A percentile compares a stretch with the other conserved stretches of the same genome.
Conservation (phyloP, 2,329 filamentous ascomycete genomes). For the Acarospora socialis region DNA sequence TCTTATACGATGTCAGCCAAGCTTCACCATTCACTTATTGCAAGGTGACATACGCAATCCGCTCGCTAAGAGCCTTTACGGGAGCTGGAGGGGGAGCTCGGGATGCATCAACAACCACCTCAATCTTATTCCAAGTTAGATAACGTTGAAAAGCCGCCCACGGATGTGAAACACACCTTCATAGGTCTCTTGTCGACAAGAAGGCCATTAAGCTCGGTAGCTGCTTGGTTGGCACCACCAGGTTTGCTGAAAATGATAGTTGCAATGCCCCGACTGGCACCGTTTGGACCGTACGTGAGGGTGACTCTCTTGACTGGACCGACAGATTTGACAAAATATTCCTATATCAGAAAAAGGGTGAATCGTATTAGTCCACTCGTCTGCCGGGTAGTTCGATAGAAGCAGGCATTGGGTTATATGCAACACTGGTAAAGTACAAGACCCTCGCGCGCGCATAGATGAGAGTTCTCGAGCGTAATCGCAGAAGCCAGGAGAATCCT, state of each 20-base stretch:
- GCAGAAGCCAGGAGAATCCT: constrained; percentile 13
- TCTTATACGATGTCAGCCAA: constrained; percentile 17
- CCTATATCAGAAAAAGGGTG: constrained; percentile 52
- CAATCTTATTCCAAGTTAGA: constrained; percentile 52
- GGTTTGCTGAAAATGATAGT: constrained; percentile 73
- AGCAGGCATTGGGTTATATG: constrained; percentile 11
- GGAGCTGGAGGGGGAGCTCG: constrained; percentile 52
- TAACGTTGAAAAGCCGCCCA: no score
- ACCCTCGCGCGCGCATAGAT: constrained; percentile 14
- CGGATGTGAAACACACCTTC: constrained; percentile 61
- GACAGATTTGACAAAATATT: constrained; percentile 83
- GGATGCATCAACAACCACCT: constrained; percentile 72
- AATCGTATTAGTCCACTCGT: constrained; percentile 31
- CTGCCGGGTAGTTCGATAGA: constrained; percentile 16
- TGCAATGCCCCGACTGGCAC: constrained; percentile 80
- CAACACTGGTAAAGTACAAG: constrained; percentile 17
- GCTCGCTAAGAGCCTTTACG: constrained; percentile 67
- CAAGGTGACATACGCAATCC: constrained; percentile 48
- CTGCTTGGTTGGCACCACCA: constrained; percentile 72
- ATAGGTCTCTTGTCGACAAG: constrained; percentile 82
- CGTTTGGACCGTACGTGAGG: constrained; percentile 83
- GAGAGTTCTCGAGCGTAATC: constrained; percentile 15
- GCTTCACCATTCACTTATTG: constrained; percentile 10
- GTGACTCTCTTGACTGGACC: constrained; percentile 84
- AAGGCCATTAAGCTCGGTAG: constrained; percentile 70